Percentiles rank a stretch among this genome's conserved stretches.
These are phyloP conservation scores for Cladophialophora bantiana DNA, from an alignment of 2,329 filamentous ascomycete genomes.

Conservation along the genomic window DNA sequence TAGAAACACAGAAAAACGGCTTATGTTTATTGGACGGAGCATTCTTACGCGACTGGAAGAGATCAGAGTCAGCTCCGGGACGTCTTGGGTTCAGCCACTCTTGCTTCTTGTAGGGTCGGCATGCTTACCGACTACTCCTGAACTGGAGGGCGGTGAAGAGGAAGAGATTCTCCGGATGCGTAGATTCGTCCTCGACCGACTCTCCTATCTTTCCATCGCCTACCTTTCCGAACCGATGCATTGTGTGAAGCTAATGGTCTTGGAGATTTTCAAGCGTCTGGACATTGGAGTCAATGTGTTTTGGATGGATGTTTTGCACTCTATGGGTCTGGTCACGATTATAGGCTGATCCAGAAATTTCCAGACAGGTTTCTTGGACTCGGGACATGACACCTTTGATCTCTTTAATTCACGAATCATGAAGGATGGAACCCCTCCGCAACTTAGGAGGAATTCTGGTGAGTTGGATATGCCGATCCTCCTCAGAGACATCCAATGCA, in stretches of 20 bases:
- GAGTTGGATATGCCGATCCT: too few species aligned
- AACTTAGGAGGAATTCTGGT: too few species aligned
- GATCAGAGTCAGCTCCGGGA: not conserved
- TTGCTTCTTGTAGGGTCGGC: not conserved
- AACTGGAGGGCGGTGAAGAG: not conserved
- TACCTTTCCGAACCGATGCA: not conserved
- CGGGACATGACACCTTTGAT: too few species aligned
- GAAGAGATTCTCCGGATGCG: not conserved
- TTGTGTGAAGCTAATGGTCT: not conserved
- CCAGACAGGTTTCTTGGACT: too few species aligned
- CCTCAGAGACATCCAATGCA: too few species aligned
- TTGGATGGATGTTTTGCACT: not conserved
- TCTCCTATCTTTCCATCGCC: not conserved
- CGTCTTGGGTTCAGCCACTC: not conserved
- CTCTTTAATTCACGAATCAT: too few species aligned
- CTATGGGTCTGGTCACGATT: not conserved
- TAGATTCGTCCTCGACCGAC: not conserved
- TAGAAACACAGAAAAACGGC: not conserved
- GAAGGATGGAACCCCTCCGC: too few species aligned
- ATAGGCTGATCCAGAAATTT: not conserved
- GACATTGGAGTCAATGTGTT: not conserved
- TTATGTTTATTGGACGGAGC: not conserved
- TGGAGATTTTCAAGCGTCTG: not conserved
- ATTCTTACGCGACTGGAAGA: not conserved
- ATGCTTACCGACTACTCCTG: not conserved